phyloP scores from a whole-genome alignment of 1,139 yeast genomes.

The Ogataea hybrid region DNA sequence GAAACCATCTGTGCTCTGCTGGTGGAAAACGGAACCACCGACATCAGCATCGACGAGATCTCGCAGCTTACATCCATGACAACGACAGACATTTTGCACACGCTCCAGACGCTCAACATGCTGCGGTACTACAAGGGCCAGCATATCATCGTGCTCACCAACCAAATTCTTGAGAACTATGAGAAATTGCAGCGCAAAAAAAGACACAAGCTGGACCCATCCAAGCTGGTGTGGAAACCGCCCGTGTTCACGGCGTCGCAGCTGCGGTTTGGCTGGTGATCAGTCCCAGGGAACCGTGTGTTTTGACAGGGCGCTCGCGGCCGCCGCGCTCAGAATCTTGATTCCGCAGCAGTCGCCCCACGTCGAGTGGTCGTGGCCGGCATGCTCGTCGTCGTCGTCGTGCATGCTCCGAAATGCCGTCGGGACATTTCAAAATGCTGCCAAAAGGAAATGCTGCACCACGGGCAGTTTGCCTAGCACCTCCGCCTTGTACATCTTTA shows the following conservation, averaged over 20 bases:
- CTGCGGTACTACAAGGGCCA: slow-evolving; percentile 93
- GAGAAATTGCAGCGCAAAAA: slow-evolving; percentile 73
- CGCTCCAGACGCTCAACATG: slow-evolving; percentile 87
- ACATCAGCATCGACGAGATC: slow-evolving; percentile 89
- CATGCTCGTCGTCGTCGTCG: slow-evolving; percentile 33
- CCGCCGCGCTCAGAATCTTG: slow-evolving; percentile 91
- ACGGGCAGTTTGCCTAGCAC: slow-evolving; percentile 88
- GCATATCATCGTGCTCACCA: slow-evolving; percentile 88
- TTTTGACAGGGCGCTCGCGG: slow-evolving; percentile 65
- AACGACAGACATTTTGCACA: slow-evolving; percentile 91
- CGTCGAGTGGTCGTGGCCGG: slow-evolving; percentile 35
- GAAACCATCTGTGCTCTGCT: slow-evolving; percentile 77
- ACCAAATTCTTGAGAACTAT: slow-evolving; percentile 74
- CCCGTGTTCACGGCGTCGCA: slow-evolving; percentile 97
- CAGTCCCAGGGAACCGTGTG: slow-evolving; percentile 74
- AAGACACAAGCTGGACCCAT: slow-evolving; percentile 74
- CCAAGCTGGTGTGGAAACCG: slow-evolving; percentile 83
- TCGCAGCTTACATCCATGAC: slow-evolving; percentile 90
- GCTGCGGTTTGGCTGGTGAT: slow-evolving; percentile 89
- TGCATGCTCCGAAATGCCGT: slow-evolving; percentile 34
- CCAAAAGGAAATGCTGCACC: slow-evolving; percentile 94
- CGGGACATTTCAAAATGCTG: slow-evolving; percentile 49
- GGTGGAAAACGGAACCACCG: slow-evolving; percentile 60
- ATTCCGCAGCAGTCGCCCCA: slow-evolving; percentile 99
- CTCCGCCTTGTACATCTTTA: slow-evolving; percentile 93